Evolutionary conservation across 495 filamentous ascomycete genomes (phyloP).

Genomic region (Copromyces sp.): DNA sequence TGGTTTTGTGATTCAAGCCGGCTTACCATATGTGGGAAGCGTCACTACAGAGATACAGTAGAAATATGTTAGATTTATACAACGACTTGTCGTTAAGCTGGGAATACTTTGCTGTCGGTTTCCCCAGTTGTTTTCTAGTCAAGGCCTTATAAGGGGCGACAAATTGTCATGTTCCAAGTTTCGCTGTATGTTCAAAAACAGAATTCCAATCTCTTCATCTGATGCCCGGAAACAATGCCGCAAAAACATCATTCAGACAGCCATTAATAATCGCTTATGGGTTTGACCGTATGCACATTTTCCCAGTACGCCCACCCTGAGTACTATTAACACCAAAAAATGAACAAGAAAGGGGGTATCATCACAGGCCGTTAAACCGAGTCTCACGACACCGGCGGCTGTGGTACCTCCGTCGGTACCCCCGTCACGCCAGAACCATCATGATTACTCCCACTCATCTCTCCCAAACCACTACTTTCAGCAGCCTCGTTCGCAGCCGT

Average conservation of each 20-base stretch:
- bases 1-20: not conserved
- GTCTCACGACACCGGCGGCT: not conserved
- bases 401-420: not conserved
- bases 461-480: not conserved
- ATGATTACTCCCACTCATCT: not conserved
- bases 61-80: too few species aligned
- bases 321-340: not conserved
- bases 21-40: too few species aligned
- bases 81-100: too few species aligned
- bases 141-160: too few species aligned
- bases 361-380: not conserved
- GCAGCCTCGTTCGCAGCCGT: conserved; percentile 3
- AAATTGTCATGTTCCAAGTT: too few species aligned
- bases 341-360: not conserved
- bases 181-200: too few species aligned
- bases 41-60: too few species aligned
- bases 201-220: too few species aligned
- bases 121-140: too few species aligned
- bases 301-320: not conserved
- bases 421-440: not conserved
- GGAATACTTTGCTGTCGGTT: too few species aligned
- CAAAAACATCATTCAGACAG: too few species aligned
- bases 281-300: not conserved
- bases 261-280: not conserved
- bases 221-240: too few species aligned